Evolutionary conservation across 2,329 filamentous ascomycete genomes (phyloP), one percentile per base, ranked within the genome.

Genomic region (Ambrosiella beaveri): DNA sequence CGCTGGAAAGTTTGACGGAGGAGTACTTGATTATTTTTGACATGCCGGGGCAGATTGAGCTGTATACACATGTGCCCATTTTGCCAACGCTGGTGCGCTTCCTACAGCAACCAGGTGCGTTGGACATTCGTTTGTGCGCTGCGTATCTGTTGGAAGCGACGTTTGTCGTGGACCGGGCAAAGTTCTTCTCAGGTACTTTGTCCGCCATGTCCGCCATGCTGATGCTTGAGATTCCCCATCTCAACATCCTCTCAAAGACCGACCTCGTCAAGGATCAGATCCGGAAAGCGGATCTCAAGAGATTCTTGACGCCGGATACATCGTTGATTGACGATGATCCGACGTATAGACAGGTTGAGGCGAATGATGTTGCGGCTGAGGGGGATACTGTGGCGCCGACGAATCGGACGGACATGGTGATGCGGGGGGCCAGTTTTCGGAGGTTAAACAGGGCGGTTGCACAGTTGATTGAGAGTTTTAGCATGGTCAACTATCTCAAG

Each of bases 191-290:
- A 0, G 93, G 93, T 11, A 95, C 93, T 0, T 75, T 98, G 61
- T 93, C 86, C 67, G 93, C 93, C 63, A 97, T 98, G 93, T 94
- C 87, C 66, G 90, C 93, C 63, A 98, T 98, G 93, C 82, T 98
- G 66, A 93, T 97, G 88, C 80, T 98, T 62, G 93, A 97, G 71
- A 82, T 97, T 63, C 93, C 93, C 3, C 93, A 98, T 68, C 82
- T 98, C 67, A 98, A 98, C 68, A 85, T 98, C 61, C 74, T 98
- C 58, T 94, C 86, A 67, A 98, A 98, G 73, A 97, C 97, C 90
- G 93, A 98, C 68, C 79, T 97, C 61, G 82, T 97, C 63, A 93
- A 93, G 68, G 88, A 87, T 44, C 87, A 93, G 70, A 80, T 97
- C 35, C 83, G 84, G 60, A 88, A 88, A 70, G 85, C 85, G 69